phyloP scores from a whole-genome alignment of 2,329 filamentous ascomycete genomes.

The Chalaropsis thielavioides region DNA sequence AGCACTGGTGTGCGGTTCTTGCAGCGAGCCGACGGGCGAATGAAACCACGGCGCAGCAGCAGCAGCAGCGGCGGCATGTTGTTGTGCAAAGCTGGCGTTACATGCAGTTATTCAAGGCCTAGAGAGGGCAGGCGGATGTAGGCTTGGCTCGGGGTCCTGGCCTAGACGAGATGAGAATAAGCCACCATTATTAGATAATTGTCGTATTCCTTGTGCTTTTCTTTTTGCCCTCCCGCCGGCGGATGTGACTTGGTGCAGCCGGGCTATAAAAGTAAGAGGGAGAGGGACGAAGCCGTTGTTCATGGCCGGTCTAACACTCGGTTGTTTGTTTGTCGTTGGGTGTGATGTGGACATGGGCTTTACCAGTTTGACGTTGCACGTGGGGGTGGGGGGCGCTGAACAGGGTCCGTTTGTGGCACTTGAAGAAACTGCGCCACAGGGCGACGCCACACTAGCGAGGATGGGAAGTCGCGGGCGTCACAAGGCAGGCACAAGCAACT shows the following conservation, averaged over 20 bases:
- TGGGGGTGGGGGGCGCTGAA: neutral
- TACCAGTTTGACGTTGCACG: neutral
- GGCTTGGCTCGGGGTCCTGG: neutral
- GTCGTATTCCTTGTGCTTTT: too few species aligned
- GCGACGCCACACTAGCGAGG: neutral
- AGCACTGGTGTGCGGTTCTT: neutral
- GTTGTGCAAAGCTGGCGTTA: neutral
- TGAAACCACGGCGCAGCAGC: neutral
- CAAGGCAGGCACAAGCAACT: neutral
- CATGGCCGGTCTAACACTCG: neutral
- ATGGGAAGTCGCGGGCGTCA: neutral
- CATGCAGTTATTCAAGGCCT: neutral
- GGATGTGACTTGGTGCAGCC: neutral
- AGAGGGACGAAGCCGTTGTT: neutral
- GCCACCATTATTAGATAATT: too few species aligned
- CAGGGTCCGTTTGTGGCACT: neutral
- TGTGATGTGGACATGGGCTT: neutral
- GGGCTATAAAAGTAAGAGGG: neutral
- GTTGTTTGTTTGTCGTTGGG: neutral
- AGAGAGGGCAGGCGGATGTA: neutral
- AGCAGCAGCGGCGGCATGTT: neutral
- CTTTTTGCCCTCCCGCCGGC: neutral
- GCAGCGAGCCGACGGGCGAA: neutral
- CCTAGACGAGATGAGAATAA: neutral
- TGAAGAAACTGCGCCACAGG: neutral